phyloP scores from a whole-genome alignment of 2,329 filamentous ascomycete species.

The Colletotrichum neosansevieriae region DNA sequence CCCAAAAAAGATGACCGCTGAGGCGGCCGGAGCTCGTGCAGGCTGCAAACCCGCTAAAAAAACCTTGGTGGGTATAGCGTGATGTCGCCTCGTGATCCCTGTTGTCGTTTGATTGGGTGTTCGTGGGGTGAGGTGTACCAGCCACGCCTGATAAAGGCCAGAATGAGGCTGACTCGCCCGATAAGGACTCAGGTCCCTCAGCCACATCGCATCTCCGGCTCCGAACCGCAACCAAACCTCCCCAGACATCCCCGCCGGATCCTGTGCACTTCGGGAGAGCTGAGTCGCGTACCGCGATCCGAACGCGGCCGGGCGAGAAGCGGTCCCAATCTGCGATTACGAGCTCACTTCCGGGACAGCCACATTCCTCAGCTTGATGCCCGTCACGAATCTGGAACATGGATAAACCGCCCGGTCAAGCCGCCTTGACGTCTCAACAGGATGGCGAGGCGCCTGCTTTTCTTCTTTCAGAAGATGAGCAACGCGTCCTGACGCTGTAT shows the following conservation, averaged over 20 bases:
- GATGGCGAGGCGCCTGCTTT: constrained; percentile 56
- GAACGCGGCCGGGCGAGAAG: constrained; percentile 22
- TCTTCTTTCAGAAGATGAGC: constrained; percentile 74
- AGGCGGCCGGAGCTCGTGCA: constrained; percentile 39
- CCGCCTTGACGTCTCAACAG: constrained; percentile 32
- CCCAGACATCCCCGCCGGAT: neutral
- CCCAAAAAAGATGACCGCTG: constrained; percentile 33
- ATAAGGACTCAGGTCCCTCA: neutral
- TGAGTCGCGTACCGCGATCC: constrained; percentile 27
- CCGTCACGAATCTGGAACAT: constrained; percentile 42
- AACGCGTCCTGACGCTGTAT: constrained; percentile 75
- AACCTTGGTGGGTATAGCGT: constrained; percentile 37
- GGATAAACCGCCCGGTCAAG: constrained; percentile 41
- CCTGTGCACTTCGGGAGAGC: neutral
- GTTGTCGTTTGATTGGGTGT: constrained; percentile 37
- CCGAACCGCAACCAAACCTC: constrained; percentile 9
- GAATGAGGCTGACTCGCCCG: too few relatives aligned
- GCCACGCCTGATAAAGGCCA: neutral
- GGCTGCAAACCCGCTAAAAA: constrained; percentile 38
- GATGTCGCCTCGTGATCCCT: constrained; percentile 40
- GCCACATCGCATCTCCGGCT: constrained; percentile 23
- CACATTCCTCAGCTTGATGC: constrained; percentile 9
- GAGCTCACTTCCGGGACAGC: neutral
- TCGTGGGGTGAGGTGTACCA: neutral
- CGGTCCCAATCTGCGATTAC: neutral